A percentile compares a stretch with the other conserved stretches of the same genome.
Evolutionary conservation across 129 eudicot genomes (phyloP).

Genomic region (Scalesia atractyloides): DNA sequence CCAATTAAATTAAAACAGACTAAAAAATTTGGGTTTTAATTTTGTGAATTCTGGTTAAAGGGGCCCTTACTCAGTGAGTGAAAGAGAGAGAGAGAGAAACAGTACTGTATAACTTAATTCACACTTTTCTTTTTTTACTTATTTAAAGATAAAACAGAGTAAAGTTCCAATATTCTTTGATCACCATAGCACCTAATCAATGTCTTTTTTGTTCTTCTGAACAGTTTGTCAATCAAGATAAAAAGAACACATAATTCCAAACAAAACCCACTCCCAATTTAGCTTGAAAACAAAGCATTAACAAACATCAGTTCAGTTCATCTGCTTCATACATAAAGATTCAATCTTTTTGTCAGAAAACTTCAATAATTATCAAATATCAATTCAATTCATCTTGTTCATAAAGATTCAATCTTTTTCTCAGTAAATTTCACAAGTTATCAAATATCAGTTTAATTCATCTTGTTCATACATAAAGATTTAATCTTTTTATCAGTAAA

Average conservation of each 20-base stretch:
- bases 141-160: conserved; percentile 19
- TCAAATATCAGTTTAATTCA: background rate
- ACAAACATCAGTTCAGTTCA: background rate
- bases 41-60: conserved; percentile 18
- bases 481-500: conserved; percentile 7
- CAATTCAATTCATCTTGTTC: background rate
- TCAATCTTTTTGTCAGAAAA: conserved; percentile 15
- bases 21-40: conserved; percentile 15
- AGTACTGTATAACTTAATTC: background rate
- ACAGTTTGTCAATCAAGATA: conserved; percentile 7
- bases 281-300: conserved; percentile 5
- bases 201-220: conserved; percentile 16
- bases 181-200: conserved; percentile 29
- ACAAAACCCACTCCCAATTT: conserved; percentile 25
- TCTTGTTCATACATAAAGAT: background rate
- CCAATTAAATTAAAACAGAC: conserved; percentile 33
- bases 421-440: background rate
- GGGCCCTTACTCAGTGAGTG: conserved; percentile 7
- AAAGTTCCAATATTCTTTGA: conserved; percentile 28
- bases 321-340: background rate
- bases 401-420: conserved; percentile 10
- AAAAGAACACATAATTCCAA: conserved; percentile 3
- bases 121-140: conserved; percentile 1
- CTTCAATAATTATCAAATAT: background rate
- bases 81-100: conserved; percentile 1